phyloP scores from a whole-genome alignment of 2,329 filamentous ascomycete species.

The Fusarium nisikadoi region DNA sequence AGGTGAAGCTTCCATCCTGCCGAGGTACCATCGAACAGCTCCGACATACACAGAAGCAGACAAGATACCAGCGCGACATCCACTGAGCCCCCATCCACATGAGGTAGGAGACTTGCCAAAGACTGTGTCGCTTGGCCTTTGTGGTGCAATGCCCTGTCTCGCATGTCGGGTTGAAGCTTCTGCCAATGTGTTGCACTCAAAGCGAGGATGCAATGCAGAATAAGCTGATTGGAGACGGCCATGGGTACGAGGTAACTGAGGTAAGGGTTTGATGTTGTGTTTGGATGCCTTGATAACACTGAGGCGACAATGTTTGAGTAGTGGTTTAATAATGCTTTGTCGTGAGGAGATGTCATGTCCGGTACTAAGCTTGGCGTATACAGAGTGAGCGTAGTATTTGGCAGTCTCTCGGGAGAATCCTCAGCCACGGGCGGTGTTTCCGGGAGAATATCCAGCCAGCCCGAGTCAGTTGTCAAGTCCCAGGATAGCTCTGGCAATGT shows the following conservation, averaged over 20 bases:
- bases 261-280: neutral
- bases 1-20: slow-evolving; percentile 6
- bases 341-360: slow-evolving; percentile 3
- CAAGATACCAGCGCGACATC: neutral
- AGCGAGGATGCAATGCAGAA: neutral
- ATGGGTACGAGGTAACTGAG: slow-evolving; percentile 5
- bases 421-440: neutral
- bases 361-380: neutral
- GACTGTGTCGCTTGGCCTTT: slow-evolving; percentile 3
- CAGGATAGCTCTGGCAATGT: neutral
- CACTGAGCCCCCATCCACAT: neutral
- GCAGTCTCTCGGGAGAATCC: neutral
- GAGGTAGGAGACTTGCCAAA: neutral
- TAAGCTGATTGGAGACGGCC: neutral
- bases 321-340: neutral
- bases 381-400: neutral
- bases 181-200: slow-evolving; percentile 10
- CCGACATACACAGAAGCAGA: neutral
- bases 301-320: slow-evolving; percentile 5
- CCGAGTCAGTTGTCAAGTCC: neutral
- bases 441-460: slow-evolving; percentile 1
- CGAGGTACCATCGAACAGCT: slow-evolving; percentile 1
- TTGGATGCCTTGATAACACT: neutral
- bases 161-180: slow-evolving; percentile 9
- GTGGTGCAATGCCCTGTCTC: neutral